Percentiles rank a stretch among this genome's conserved stretches.
Evolutionary conservation across 2,329 filamentous ascomycete genomes (phyloP).

Genomic region (Monosporascus sp.): DNA sequence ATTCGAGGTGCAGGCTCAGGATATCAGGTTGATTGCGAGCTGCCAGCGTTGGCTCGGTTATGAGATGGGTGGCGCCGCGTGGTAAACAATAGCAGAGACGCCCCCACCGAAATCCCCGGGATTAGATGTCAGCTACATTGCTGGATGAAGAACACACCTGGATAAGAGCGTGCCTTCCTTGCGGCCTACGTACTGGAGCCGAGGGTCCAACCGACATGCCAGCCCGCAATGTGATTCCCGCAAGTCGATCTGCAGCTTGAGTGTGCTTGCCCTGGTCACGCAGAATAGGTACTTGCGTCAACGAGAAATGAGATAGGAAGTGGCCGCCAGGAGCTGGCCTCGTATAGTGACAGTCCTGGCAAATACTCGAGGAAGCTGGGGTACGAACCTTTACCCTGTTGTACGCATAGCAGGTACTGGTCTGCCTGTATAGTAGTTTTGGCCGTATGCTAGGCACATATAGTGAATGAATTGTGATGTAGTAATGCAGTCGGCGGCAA

Average conservation of each 20-base stretch:
- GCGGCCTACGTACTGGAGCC: background rate
- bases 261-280: background rate
- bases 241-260: background rate
- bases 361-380: no score
- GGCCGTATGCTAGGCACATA: no score
- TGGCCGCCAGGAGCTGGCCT: no score
- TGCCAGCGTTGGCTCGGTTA: background rate
- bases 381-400: no score
- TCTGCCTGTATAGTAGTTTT: no score
- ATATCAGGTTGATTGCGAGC: background rate
- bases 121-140: background rate
- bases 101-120: background rate
- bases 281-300: no score
- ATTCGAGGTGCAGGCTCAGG: background rate
- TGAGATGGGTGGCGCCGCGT: background rate
- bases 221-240: background rate
- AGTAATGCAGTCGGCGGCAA: no score
- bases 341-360: no score
- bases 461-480: no score
- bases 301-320: no score
- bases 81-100: background rate
- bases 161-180: background rate
- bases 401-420: no score
- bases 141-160: background rate
- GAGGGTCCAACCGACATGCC: background rate